These are phyloP conservation scores for carrot (Daucus carota) DNA, from an alignment of 129 eudicot genomes.

Conservation along the genomic window DH1_v3.0 NC_030385.2:31047001-31047500, in stretches of 20 bases:
- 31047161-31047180: constrained; percentile 89
- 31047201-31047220: constrained; percentile 46
- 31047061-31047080: constrained; percentile 64
- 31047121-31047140: constrained; percentile 92
- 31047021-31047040: constrained; percentile 91
- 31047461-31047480: background rate
- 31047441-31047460: background rate
- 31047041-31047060: constrained; percentile 98
- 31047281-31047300: constrained; percentile 96
- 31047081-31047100: constrained; percentile 74
- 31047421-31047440: background rate
- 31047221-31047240: constrained; percentile 67
- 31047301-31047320: constrained; percentile 86
- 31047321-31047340: constrained; percentile 19
- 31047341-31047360: background rate
- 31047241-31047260: constrained; percentile 52
- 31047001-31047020: constrained; percentile 94
- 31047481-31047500: background rate
- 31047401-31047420: background rate
- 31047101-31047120: constrained; percentile 87
- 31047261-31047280: constrained; percentile 59
- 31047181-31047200: constrained; percentile 65
- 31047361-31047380: background rate
- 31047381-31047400: background rate
- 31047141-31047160: constrained; percentile 88